Evolutionary conservation across 495 filamentous ascomycete species (phyloP).

Genomic region (Ascobolus immersus): DNA sequence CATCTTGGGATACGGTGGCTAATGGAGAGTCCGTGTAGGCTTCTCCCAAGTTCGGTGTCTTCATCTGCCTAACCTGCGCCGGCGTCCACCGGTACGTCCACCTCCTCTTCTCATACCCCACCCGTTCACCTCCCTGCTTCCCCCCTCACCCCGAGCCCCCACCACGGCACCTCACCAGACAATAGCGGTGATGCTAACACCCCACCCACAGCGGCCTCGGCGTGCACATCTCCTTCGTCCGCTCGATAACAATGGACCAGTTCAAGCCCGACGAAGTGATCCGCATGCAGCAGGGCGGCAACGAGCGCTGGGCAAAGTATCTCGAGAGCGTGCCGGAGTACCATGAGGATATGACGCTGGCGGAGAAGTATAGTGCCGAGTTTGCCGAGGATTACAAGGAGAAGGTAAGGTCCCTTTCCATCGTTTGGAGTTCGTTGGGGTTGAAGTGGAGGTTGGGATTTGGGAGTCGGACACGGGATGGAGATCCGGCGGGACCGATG

Average conservation of each 20-base stretch:
- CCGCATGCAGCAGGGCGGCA: conserved; percentile 16
- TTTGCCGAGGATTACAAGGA: conserved; percentile 94
- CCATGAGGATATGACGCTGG: conserved; percentile 27
- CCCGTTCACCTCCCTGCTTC: not conserved
- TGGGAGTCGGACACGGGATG: too few species aligned
- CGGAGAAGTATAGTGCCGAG: conserved; percentile 62
- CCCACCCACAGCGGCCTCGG: conserved; percentile 34
- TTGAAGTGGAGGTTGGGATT: too few species aligned
- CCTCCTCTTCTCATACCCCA: not conserved
- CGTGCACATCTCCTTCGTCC: conserved; percentile 94
- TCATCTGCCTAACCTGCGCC: conserved; percentile 90
- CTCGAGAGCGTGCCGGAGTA: conserved; percentile 9
- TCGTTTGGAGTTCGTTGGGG: too few species aligned
- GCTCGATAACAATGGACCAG: conserved; percentile 88
- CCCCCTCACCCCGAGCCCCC: not conserved
- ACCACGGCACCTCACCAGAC: not conserved
- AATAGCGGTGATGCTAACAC: not conserved
- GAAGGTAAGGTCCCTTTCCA: conserved; percentile 20
- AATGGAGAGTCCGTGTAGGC: conserved; percentile 11
- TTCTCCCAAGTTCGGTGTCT: conserved; percentile 45
- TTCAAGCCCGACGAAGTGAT: conserved; percentile 44
- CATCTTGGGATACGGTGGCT: not conserved
- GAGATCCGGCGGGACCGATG: too few species aligned
- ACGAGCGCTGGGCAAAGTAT: conserved; percentile 10
- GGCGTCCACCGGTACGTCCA: conserved; percentile 46